Evolutionary conservation across 345 rosid species (phyloP).

Genomic region (Populus tremula): DNA sequence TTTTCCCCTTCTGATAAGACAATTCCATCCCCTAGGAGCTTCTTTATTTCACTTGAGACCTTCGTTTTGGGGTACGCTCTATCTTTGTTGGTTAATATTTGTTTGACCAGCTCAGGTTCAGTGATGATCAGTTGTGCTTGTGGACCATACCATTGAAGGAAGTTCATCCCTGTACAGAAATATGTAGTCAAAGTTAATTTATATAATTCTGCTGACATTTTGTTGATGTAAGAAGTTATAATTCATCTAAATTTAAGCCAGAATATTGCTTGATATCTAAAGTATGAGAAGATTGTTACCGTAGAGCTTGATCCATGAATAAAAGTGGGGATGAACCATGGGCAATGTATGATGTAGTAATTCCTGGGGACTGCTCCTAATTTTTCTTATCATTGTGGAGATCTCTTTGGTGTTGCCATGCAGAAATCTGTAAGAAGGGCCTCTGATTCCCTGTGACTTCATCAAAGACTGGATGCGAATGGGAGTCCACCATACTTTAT

Average conservation of each 20-base stretch:
- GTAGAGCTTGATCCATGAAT: conserved; percentile 13
- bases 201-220: not conserved
- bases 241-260: not conserved
- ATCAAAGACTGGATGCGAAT: not conserved
- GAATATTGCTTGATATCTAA: not conserved
- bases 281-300: conserved; percentile 1
- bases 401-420: conserved; percentile 15
- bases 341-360: not conserved
- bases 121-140: conserved; percentile 35
- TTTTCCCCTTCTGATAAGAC: conserved; percentile 29
- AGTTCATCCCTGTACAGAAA: conserved; percentile 28
- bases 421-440: conserved; percentile 17
- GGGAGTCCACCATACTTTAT: conserved; percentile 11
- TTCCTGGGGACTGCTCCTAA: conserved; percentile 2
- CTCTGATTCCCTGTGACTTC: conserved; percentile 16
- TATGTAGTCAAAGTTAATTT: not conserved
- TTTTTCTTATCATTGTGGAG: not conserved
- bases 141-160: conserved; percentile 37
- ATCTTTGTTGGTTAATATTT: conserved; percentile 38
- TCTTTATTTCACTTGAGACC: not conserved
- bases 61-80: conserved; percentile 18
- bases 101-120: conserved; percentile 40
- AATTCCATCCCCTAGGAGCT: conserved; percentile 45
- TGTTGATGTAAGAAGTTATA: not conserved
- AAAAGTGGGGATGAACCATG: conserved; percentile 8